Base-by-base conservation (phyloP, 2,329 filamentous ascomycete genomes). In the Monilinia laxa region DNA sequence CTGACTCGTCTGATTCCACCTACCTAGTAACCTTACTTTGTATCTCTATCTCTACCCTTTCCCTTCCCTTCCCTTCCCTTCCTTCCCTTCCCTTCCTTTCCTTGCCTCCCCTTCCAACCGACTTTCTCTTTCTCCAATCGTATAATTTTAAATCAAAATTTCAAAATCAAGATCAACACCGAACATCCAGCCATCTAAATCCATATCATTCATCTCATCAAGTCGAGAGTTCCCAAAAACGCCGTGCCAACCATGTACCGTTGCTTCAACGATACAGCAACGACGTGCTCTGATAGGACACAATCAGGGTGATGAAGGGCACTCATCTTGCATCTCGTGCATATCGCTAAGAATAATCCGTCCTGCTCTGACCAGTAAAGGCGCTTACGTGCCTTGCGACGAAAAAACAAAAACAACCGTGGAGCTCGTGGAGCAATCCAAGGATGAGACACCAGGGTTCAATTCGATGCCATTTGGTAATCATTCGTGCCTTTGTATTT, bases 321-420 rank as follows among this genome's bases (percentile, higher is more conserved):
- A 56, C 57, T 47, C 31, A 47, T 40, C 52, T 58, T 64, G 62
- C 53, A 59, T 47, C 57, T 49, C 42, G 52, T 64, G 53, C 62
- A 64, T 64, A 23, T 35, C 53, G 62, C 62, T 49, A 49, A 64
- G 53, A 64, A 58, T 57, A 40, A 64, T 49, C 62, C 52, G 53
- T 64, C 23, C 52, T 16, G n/a, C 51, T 25, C 20, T 25, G 40
- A 38, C 62, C 62, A 57, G 42, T 58, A 49, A 64, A 25, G 42
- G 62, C 62, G 62, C 51, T 56, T 64, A 64, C 23, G 62, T 64
- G 51, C 62, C 62, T 64, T 64, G 38, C 52, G 38, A 57, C 23
- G 38, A 35, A 35, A 35, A 35, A 18, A 14, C 28, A 49, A 55
- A 47, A 45, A 45, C 40, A 14, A 14, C 14, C 35, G 28, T 49